Conservation (phyloP, 352 stramenopile species). For the Plasmopara viticola region DNA sequence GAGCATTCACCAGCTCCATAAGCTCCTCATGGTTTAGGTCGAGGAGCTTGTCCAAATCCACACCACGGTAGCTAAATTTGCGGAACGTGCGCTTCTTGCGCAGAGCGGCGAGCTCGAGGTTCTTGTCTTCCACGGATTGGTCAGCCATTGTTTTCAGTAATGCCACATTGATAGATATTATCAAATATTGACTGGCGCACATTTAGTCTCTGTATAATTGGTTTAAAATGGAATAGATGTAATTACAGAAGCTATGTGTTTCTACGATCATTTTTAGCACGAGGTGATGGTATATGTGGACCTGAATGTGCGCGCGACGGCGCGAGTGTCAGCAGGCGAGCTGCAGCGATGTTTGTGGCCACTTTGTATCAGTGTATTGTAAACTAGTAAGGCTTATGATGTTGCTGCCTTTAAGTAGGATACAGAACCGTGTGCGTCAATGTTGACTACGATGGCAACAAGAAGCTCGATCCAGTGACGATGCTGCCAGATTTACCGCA, state of each 20-base stretch:
- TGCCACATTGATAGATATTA: constrained; percentile 20
- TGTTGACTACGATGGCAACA: constrained; percentile 38
- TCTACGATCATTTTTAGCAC: too few species aligned
- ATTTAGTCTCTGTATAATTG: constrained; percentile 1
- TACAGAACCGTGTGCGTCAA: constrained; percentile 60
- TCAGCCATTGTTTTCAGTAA: constrained; percentile 50
- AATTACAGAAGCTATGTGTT: neutral
- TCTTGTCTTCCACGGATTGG: constrained; percentile 42
- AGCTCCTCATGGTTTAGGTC: constrained; percentile 99
- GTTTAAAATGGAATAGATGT: constrained; percentile 4
- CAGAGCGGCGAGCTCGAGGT: constrained; percentile 90
- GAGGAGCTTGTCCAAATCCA: constrained; percentile 99
- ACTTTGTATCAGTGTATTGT: neutral
- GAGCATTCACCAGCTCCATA: constrained; percentile 96
- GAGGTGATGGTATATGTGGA: constrained; percentile 45
- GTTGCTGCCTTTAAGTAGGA: constrained; percentile 38
- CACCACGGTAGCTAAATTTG: constrained; percentile 99
- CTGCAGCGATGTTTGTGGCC: constrained; percentile 47
- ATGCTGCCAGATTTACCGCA: constrained; percentile 28
- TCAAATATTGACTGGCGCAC: constrained; percentile 15
- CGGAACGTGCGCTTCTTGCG: constrained; percentile 99
- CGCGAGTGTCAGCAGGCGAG: constrained; percentile 47
- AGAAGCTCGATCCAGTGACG: constrained; percentile 48
- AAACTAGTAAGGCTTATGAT: neutral
- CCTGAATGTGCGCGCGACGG: constrained; percentile 55